Percentiles rank a stretch among this genome's conserved stretches.
phyloP scores from a whole-genome alignment of 495 filamentous ascomycete species.

The Daldinia grandis region DNA sequence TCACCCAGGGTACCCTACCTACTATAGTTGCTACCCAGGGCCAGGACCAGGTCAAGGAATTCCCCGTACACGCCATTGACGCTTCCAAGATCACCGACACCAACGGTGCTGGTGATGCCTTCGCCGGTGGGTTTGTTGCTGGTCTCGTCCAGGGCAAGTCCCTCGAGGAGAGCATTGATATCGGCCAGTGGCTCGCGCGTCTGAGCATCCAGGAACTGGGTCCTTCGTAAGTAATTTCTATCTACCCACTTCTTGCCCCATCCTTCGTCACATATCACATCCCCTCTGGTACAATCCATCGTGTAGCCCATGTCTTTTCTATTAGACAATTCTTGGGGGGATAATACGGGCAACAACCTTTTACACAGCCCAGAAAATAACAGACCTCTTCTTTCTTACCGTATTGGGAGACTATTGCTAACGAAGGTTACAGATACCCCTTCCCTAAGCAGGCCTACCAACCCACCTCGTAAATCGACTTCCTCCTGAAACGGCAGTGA shows the following conservation, averaged over 20 bases:
- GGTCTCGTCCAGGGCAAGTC: constrained; percentile 85
- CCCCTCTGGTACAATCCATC: no score
- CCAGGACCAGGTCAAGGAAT: constrained; percentile 75
- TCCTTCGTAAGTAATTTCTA: constrained; percentile 78
- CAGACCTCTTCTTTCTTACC: background rate
- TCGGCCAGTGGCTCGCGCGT: constrained; percentile 94
- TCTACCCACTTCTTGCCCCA: background rate
- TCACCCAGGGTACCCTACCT: constrained; percentile 92
- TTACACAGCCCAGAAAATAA: background rate
- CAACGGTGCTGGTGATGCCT: constrained; percentile 96
- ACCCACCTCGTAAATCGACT: constrained; percentile 46
- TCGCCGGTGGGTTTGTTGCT: constrained; percentile 91
- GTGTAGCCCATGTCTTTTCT: no score
- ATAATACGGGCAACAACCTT: no score
- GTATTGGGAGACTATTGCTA: background rate
- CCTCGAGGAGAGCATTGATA: constrained; percentile 77
- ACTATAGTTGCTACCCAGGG: constrained; percentile 81
- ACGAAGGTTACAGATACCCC: constrained; percentile 66
- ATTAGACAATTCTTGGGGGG: no score
- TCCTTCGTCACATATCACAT: no score
- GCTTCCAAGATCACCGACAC: constrained; percentile 87
- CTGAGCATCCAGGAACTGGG: constrained; percentile 93
- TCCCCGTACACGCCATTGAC: constrained; percentile 78
- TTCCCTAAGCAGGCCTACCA: constrained; percentile 84
- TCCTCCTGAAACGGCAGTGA: background rate